Evolutionary conservation across 257 asterid genomes (phyloP).

Genomic region (Solanum pennellii): DNA sequence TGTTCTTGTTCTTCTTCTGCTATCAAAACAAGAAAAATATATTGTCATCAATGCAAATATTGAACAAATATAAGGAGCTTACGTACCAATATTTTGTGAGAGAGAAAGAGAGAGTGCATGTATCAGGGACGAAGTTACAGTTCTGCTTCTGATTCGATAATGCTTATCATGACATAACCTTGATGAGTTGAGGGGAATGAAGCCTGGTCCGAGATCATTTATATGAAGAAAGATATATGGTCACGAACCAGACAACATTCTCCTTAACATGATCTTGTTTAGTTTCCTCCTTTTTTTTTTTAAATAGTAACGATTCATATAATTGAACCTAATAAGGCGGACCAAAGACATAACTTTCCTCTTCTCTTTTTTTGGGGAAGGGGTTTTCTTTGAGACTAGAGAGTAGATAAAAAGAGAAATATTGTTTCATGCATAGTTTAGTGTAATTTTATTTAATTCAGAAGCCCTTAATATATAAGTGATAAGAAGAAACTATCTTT

Average conservation of each 20-base stretch:
- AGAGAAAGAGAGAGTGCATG: not conserved
- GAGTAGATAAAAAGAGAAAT: not conserved
- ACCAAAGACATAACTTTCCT: not conserved
- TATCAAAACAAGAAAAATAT: not conserved
- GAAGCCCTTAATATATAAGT: not conserved
- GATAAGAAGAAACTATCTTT: not conserved
- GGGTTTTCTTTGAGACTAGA: not conserved
- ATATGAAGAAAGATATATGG: not conserved
- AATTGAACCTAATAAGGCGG: not conserved
- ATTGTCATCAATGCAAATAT: not conserved
- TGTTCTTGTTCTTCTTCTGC: not conserved
- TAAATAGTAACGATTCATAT: not conserved
- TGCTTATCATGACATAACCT: not conserved
- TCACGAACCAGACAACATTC: slow-evolving; percentile 2
- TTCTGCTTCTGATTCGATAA: not conserved
- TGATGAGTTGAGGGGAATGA: not conserved
- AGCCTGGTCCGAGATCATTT: slow-evolving; percentile 3
- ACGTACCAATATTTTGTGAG: not conserved
- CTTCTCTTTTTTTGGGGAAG: not conserved
- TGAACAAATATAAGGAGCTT: not conserved
- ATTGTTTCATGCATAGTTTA: not conserved
- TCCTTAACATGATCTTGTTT: not conserved
- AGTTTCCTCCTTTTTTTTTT: no score
- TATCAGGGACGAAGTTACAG: not conserved
- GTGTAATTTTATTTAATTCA: not conserved